Base-by-base conservation (phyloP, 1,284 basidiomycete species). In the Malassezia pachydermatis region DNA sequence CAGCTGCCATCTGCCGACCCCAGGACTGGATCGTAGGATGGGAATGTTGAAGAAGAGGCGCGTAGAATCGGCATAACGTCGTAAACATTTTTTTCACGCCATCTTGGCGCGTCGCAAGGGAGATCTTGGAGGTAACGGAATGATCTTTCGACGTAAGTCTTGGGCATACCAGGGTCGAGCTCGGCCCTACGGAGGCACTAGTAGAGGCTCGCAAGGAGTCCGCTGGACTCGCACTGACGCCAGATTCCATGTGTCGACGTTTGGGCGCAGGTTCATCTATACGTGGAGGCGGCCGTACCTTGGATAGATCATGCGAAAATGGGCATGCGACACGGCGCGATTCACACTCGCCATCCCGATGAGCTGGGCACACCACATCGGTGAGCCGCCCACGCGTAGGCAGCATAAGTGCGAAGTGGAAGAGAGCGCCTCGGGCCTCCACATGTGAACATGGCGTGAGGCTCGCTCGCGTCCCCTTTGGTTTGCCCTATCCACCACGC, bases 361-460 rank as follows among this genome's bases (percentile, higher is more conserved):
- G 56, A 20, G 61, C 58, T 23, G 61, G 63, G 32, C 63, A 65
- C 25, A 60, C 58, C 37, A 65, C 41, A 44, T 45, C 52, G 34
- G 51, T 43, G 30, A 65, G 45, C 37, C 58, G 51, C 22, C 63
- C 63, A 16, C 57, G 55, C 14, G 54, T 35, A 42, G 57, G 58
- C 44, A 65, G 62, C 63, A 65, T 65, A 37, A 46, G 45, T n/a
- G n/a, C n/a, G n/a, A n/a, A n/a, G n/a, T n/a, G n/a, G n/a, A n/a
- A n/a, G n/a, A n/a, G n/a, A n/a, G n/a, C n/a, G n/a, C n/a, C n/a
- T n/a, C n/a, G n/a, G n/a, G n/a, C n/a, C n/a, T n/a, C n/a, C n/a
- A n/a, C n/a, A n/a, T n/a, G n/a, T n/a, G n/a, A n/a, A n/a, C n/a
- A n/a, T n/a, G n/a, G n/a, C n/a, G n/a, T n/a, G n/a, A n/a, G n/a